These are phyloP conservation scores for Colletotrichum sidae DNA, from an alignment of 2,329 filamentous ascomycete species.

Conservation along the genomic window DNA sequence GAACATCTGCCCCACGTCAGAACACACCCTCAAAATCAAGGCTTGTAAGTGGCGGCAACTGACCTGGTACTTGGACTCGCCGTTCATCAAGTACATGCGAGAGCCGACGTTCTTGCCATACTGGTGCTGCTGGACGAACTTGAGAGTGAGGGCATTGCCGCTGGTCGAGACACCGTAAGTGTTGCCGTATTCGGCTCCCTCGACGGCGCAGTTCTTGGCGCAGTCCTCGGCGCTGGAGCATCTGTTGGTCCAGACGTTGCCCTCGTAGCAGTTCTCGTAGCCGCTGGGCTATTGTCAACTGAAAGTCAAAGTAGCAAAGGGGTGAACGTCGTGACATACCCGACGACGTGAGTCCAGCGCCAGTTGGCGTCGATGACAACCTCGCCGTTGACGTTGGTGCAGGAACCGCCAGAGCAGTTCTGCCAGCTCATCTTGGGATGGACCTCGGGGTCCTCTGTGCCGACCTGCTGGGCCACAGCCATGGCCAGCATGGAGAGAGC, in stretches of 20 bases:
- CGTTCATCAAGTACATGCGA: constrained; percentile 66
- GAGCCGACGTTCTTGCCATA: constrained; percentile 51
- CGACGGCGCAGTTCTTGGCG: constrained; percentile 53
- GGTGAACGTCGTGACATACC: constrained; percentile 41
- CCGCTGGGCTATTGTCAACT: constrained; percentile 5
- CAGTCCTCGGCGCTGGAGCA: constrained; percentile 51
- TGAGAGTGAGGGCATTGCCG: constrained; percentile 57
- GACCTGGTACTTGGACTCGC: constrained; percentile 59
- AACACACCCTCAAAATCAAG: neutral
- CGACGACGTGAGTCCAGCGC: constrained; percentile 58
- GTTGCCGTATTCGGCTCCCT: constrained; percentile 55
- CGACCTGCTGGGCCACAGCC: constrained; percentile 41
- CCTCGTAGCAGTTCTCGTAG: constrained; percentile 47
- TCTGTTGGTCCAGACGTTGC: constrained; percentile 46
- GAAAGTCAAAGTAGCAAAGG: constrained; percentile 49
- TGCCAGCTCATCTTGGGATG: constrained; percentile 44
- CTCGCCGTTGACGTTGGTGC: constrained; percentile 53
- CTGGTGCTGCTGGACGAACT: constrained; percentile 60
- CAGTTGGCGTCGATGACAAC: constrained; percentile 62
- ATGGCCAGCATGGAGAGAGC: constrained; percentile 39
- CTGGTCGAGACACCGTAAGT: constrained; percentile 59
- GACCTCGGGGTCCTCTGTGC: constrained; percentile 41
- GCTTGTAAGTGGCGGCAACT: neutral
- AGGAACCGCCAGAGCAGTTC: constrained; percentile 44
- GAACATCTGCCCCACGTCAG: constrained; percentile 56